phyloP scores from a whole-genome alignment of 495 filamentous ascomycete species.

The Hyaloscypha finlandica region DNA sequence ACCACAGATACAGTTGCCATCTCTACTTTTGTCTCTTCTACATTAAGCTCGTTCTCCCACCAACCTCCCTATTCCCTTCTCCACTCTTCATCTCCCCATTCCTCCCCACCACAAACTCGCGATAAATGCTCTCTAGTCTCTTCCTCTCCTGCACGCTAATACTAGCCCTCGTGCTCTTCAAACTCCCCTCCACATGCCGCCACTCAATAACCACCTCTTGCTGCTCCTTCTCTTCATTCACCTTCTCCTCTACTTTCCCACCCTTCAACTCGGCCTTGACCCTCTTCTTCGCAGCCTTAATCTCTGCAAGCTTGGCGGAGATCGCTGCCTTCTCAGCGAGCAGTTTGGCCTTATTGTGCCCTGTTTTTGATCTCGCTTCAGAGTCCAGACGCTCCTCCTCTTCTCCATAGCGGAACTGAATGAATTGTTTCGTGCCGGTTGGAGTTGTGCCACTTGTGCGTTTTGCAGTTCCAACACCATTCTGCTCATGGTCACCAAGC shows the following conservation, averaged over 20 bases:
- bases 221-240: slow-evolving; percentile 38
- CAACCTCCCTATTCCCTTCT: slow-evolving; percentile 86
- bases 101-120: slow-evolving; percentile 86
- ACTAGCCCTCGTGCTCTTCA: slow-evolving; percentile 79
- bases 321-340: slow-evolving; percentile 72
- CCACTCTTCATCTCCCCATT: slow-evolving; percentile 95
- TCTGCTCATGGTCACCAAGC: slow-evolving; percentile 63
- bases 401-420: slow-evolving; percentile 80
- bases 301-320: slow-evolving; percentile 69
- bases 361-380: slow-evolving; percentile 38
- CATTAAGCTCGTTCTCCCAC: slow-evolving; percentile 80
- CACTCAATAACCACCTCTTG: slow-evolving; percentile 82
- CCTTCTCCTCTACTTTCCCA: slow-evolving; percentile 3
- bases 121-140: slow-evolving; percentile 78
- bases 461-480: slow-evolving; percentile 32
- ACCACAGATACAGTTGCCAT: no score
- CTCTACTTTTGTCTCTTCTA: slow-evolving; percentile 5
- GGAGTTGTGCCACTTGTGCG: slow-evolving; percentile 36
- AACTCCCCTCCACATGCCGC: slow-evolving; percentile 78
- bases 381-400: slow-evolving; percentile 49
- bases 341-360: slow-evolving; percentile 46
- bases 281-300: slow-evolving; percentile 67
- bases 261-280: slow-evolving; percentile 35
- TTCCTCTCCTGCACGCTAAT: slow-evolving; percentile 74
- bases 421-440: slow-evolving; percentile 56